phyloP scores from a whole-genome alignment of 1,139 yeast species.

The Geotrichum cucujoidarum region DNA sequence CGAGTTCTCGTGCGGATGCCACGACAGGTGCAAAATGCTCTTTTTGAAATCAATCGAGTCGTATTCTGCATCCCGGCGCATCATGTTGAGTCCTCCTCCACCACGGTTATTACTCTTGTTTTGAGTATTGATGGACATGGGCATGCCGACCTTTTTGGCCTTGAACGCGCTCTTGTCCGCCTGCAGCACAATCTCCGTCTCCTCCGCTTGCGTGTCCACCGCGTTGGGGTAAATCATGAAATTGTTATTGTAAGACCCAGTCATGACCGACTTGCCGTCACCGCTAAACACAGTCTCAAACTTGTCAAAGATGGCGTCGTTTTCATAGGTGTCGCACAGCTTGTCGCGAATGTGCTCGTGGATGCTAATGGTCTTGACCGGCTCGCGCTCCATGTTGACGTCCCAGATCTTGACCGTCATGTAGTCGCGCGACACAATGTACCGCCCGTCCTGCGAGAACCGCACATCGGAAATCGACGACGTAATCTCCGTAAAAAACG shows the following conservation, averaged over 20 bases:
- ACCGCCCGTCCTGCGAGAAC: slow-evolving; percentile 87
- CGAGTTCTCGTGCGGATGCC: slow-evolving; percentile 97
- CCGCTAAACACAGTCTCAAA: slow-evolving; percentile 96
- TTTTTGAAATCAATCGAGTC: slow-evolving; percentile 91
- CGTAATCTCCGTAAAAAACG: slow-evolving; percentile 96
- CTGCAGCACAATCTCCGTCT: slow-evolving; percentile 76
- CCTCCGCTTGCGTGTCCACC: slow-evolving; percentile 49
- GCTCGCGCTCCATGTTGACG: slow-evolving; percentile 92
- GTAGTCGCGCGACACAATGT: slow-evolving; percentile 92
- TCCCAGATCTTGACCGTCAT: slow-evolving; percentile 97
- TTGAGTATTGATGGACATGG: slow-evolving; percentile 31
- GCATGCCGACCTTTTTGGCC: slow-evolving; percentile 55
- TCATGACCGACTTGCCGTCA: slow-evolving; percentile 87
- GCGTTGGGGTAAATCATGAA: slow-evolving; percentile 93
- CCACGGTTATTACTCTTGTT: slow-evolving; percentile 21
- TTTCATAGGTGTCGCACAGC: slow-evolving; percentile 95
- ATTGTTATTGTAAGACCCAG: slow-evolving; percentile 95
- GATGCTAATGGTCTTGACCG: slow-evolving; percentile 87
- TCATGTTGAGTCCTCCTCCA: slow-evolving; percentile 31
- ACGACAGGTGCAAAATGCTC: slow-evolving; percentile 89
- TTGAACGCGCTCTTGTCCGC: slow-evolving; percentile 98
- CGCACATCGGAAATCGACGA: slow-evolving; percentile 91
- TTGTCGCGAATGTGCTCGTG: slow-evolving; percentile 93
- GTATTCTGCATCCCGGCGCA: slow-evolving; percentile 51
- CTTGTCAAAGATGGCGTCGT: slow-evolving; percentile 97